Conservation (phyloP, 257 asterid species). For the Ilex aquifolium region DNA sequence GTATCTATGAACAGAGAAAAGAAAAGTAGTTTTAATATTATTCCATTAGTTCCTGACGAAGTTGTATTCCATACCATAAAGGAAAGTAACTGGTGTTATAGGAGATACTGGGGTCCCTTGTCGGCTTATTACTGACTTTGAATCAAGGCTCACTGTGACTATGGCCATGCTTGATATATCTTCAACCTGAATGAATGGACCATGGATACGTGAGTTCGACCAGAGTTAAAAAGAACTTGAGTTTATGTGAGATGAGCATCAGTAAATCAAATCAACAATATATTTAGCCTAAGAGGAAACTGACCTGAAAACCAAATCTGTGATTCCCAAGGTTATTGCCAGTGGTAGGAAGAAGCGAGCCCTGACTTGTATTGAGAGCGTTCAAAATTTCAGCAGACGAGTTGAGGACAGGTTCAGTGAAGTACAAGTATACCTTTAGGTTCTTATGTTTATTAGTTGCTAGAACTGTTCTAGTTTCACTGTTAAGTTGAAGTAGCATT, state of each 20-base stretch:
- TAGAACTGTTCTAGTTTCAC: conserved; percentile 59
- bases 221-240: not conserved
- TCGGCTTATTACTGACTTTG: conserved; percentile 52
- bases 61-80: conserved; percentile 53
- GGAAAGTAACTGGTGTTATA: conserved; percentile 70
- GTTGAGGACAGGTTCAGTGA: conserved; percentile 73
- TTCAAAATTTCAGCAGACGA: conserved; percentile 69
- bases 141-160: conserved; percentile 59
- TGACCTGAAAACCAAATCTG: conserved; percentile 89
- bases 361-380: conserved; percentile 54
- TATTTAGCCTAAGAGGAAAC: conserved; percentile 5
- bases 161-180: conserved; percentile 52
- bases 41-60: not conserved
- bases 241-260: not conserved
- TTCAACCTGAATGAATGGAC: conserved; percentile 35
- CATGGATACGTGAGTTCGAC: not conserved
- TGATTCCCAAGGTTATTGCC: conserved; percentile 66
- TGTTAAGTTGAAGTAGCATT: conserved; percentile 55
- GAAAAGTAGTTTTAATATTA: not conserved
- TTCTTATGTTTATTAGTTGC: conserved; percentile 64
- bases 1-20: too few relatives aligned
- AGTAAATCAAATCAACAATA: not conserved
- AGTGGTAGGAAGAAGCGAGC: conserved; percentile 53
- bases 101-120: conserved; percentile 81
- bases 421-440: conserved; percentile 66